Conservation (phyloP, 1,284 basidiomycete species). For the Phellinidium pouzarii region DNA sequence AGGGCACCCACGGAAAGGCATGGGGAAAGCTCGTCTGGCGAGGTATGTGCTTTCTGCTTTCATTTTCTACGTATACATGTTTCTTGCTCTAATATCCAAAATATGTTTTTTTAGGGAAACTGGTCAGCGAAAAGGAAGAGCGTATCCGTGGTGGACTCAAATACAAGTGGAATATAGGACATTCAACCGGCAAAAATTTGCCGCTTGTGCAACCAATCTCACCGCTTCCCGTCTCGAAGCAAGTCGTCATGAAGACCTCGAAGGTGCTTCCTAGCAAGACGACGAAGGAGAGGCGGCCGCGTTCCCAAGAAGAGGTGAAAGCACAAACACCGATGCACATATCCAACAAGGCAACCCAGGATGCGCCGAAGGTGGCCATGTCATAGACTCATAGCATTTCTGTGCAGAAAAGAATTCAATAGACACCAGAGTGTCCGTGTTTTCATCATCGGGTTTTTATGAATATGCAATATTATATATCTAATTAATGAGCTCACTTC, state of each 20-base stretch:
- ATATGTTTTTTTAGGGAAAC: conserved; percentile 28
- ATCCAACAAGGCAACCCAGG: neutral
- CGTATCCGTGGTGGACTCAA: conserved; percentile 34
- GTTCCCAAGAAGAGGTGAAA: neutral
- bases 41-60: conserved; percentile 41
- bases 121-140: conserved; percentile 30
- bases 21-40: conserved; percentile 75
- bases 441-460: neutral
- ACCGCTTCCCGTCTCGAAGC: conserved; percentile 3
- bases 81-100: neutral
- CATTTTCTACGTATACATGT: neutral
- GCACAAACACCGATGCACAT: neutral
- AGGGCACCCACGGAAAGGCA: conserved; percentile 68
- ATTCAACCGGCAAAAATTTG: conserved; percentile 10
- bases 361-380: neutral
- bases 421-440: too few relatives aligned
- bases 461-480: conserved; percentile 3
- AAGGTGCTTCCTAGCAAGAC: neutral
- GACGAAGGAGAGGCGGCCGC: neutral
- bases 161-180: conserved; percentile 31
- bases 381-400: too few relatives aligned
- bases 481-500: neutral
- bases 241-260: neutral
- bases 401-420: too few relatives aligned
- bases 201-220: conserved; percentile 6